Conservation (phyloP, 371 early-diverging fungal species). For the Vittaforma corneae region DNA sequence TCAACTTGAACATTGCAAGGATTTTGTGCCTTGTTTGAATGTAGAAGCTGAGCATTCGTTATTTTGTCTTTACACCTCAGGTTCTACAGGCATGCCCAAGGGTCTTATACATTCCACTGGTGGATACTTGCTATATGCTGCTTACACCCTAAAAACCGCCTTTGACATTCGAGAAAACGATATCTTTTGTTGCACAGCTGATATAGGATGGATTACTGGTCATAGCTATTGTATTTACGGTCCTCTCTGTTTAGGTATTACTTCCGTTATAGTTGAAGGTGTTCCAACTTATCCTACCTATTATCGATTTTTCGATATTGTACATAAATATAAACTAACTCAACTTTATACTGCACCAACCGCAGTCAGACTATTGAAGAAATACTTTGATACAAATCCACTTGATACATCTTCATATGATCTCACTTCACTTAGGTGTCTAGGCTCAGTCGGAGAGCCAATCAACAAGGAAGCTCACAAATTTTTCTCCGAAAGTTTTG, state of each 20-base stretch:
- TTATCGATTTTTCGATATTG: constrained; percentile 70
- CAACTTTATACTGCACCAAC: constrained; percentile 96
- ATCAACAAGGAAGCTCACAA: constrained; percentile 87
- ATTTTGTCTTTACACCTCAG: constrained; percentile 82
- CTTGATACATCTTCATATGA: constrained; percentile 11
- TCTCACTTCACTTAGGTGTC: constrained; percentile 64
- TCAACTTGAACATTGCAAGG: constrained; percentile 58
- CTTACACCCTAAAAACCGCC: constrained; percentile 66
- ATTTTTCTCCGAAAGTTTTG: constrained; percentile 78
- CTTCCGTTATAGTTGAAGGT: constrained; percentile 74
- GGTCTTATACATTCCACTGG: constrained; percentile 89
- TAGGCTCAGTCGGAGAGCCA: constrained; percentile 92
- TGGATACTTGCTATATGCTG: constrained; percentile 79
- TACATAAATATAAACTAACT: constrained; percentile 71
- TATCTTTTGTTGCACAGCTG: constrained; percentile 62
- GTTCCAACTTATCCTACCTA: constrained; percentile 71
- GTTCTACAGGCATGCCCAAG: constrained; percentile 85
- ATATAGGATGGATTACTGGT: constrained; percentile 73
- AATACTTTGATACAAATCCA: constrained; percentile 62
- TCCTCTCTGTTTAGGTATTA: constrained; percentile 70
- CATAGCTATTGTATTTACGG: constrained; percentile 80
- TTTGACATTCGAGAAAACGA: constrained; percentile 67
- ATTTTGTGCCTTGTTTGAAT: constrained; percentile 65
- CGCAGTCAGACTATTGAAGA: constrained; percentile 80
- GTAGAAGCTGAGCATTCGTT: constrained; percentile 74